Percentiles rank a stretch among this genome's conserved stretches.
Evolutionary conservation across 2,329 filamentous ascomycete genomes (phyloP).

Genomic region (Aspergillus fumigatus): DNA sequence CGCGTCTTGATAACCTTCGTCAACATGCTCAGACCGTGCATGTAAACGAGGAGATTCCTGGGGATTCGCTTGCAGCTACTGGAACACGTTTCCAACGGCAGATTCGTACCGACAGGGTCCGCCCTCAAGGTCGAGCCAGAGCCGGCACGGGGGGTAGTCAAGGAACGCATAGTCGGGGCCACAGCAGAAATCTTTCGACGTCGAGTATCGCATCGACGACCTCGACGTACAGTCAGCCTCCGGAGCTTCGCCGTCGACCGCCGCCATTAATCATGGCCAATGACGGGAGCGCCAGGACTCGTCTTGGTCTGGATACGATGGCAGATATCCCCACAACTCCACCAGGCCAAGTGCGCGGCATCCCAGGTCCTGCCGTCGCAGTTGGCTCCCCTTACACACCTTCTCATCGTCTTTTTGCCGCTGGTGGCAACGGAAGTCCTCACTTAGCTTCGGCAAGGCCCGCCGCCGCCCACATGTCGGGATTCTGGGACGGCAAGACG

Average conservation of each 20-base stretch:
- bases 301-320: conserved; percentile 62
- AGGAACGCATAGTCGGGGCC: conserved; percentile 67
- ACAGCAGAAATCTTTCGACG: conserved; percentile 78
- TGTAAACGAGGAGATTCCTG: conserved; percentile 93
- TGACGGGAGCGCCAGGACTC: conserved; percentile 58
- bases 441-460: conserved; percentile 74
- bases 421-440: conserved; percentile 66
- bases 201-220: conserved; percentile 78
- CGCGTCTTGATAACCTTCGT: conserved; percentile 85
- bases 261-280: conserved; percentile 78
- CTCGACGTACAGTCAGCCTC: conserved; percentile 60
- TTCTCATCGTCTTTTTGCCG: conserved; percentile 76
- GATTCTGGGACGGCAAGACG: conserved; percentile 66
- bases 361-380: conserved; percentile 60
- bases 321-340: conserved; percentile 60
- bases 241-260: conserved; percentile 67
- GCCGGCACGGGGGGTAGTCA: conserved; percentile 73
- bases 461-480: conserved; percentile 63
- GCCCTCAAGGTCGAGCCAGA: conserved; percentile 68
- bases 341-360: conserved; percentile 60
- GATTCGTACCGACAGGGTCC: conserved; percentile 79
- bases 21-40: conserved; percentile 98
- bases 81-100: conserved; percentile 90
- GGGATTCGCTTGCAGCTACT: conserved; percentile 86
- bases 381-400: conserved; percentile 77